phyloP scores from a whole-genome alignment of 306 rosid genomes.

The Prunus persica region DNA sequence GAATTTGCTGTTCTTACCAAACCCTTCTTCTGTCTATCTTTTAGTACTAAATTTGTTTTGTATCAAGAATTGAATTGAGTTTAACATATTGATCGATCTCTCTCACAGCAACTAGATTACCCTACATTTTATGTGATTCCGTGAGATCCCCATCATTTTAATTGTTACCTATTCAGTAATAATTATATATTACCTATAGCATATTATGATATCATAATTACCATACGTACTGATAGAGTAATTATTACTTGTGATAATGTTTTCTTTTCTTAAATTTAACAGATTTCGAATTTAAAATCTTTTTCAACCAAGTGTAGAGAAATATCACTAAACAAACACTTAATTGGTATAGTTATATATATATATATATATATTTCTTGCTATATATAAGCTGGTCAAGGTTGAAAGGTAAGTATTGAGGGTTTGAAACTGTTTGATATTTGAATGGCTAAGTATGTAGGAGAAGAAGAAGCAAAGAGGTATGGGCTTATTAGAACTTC shows the following conservation, averaged over 20 bases:
- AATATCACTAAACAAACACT: background rate
- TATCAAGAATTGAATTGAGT: background rate
- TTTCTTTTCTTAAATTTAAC: background rate
- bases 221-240: background rate
- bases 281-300: background rate
- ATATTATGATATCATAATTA: background rate
- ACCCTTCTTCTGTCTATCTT: background rate
- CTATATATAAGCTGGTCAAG: too few relatives aligned
- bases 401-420: background rate
- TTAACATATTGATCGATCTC: background rate
- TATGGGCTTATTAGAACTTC: slow-evolving; percentile 25
- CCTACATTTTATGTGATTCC: background rate
- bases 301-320: background rate
- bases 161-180: background rate
- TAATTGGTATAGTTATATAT: background rate
- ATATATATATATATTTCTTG: too few relatives aligned
- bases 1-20: background rate
- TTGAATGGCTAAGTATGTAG: background rate
- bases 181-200: too few relatives aligned
- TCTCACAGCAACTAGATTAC: background rate
- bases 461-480: slow-evolving; percentile 27
- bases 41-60: background rate
- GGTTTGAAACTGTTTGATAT: background rate
- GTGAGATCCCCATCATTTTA: background rate
- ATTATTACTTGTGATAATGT: background rate